These are phyloP conservation scores for Bremia lactucae DNA, from an alignment of 352 stramenopile species.

Conservation along the genomic window DNA sequence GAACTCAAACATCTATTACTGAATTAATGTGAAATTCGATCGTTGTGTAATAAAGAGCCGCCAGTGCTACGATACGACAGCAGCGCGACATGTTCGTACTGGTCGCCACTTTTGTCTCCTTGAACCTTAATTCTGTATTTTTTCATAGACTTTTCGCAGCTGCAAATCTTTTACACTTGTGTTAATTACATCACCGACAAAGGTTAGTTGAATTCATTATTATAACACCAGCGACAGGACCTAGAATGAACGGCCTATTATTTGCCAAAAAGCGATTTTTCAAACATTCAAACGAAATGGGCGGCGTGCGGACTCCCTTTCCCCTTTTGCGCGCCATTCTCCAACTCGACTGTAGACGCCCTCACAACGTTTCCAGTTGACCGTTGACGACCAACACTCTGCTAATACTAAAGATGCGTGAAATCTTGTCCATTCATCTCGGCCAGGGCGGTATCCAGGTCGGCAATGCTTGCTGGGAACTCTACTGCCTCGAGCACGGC, in stretches of 20 bases:
- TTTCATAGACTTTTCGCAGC: too few relatives aligned
- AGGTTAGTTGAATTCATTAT: too few relatives aligned
- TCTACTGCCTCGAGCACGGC: conserved; percentile 88
- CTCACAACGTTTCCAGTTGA: conserved; percentile 22
- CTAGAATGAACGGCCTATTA: not conserved
- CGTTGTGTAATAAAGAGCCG: too few relatives aligned
- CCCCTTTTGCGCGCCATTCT: conserved; percentile 8
- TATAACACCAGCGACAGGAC: too few relatives aligned
- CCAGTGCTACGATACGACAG: too few relatives aligned
- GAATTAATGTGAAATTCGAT: too few relatives aligned
- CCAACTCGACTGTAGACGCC: conserved; percentile 23
- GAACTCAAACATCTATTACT: too few relatives aligned
- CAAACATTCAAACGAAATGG: conserved; percentile 12
- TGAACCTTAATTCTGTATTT: too few relatives aligned
- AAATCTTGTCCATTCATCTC: conserved; percentile 95
- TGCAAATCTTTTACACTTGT: too few relatives aligned
- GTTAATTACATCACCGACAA: too few relatives aligned
- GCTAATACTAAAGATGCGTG: conserved; percentile 85
- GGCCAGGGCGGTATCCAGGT: conserved; percentile 84
- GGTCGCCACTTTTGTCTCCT: too few relatives aligned
- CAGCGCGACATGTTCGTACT: too few relatives aligned
- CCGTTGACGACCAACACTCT: conserved; percentile 1
- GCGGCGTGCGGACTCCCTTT: conserved; percentile 6
- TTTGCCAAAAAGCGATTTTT: conserved; percentile 7
- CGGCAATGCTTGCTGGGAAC: conserved; percentile 88